Evolutionary conservation across 1,284 basidiomycete genomes (phyloP), one percentile per base, ranked within the genome.

Genomic region (Cryptococcus sp.): DNA sequence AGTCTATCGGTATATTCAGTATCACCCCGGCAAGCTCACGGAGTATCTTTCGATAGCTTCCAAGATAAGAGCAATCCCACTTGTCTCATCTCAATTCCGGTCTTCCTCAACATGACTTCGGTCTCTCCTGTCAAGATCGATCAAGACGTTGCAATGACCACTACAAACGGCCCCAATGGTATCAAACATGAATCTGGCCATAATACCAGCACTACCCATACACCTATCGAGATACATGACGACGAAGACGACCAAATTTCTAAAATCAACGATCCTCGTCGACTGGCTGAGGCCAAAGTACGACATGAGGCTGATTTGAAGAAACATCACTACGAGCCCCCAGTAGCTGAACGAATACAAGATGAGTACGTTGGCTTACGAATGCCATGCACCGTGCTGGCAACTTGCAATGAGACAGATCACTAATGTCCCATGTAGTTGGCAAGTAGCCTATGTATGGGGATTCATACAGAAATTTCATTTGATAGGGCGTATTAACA

Each of bases 381-480:
- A 10, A 13, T 11, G 10, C 23, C n/a, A 41, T 41, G 23, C 23
- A 23, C 23, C 23, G 23, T 23, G 23, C 23, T 23, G 23, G 23
- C 23, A 23, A 23, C 23, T 23, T 23, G 23, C 23, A 23, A 23
- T 23, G 23, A 23, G 38, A 41, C 38, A 41, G 38, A 10, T 38
- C n/a, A 46, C 10, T 6, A 31, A 50, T 38, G 43, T 33, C 14
- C 37, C 50, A 15, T 41, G 4, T 55, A 75, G 73, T 56, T 75
- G 73, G 73, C 72, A 75, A 60, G 70, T 73, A 30, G 67, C 72
- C 3, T 75, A 74, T 51, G 61, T 64, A 11, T 75, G 73, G 73
- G 67, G 68, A 33, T 75, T 75, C 57, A 72, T 74, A 38, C 54
- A 64, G 55, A 73, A 72, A 57, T 75, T 75, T 58, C 66, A 66